These are phyloP conservation scores for Pythium insidiosum DNA, from an alignment of 352 stramenopile genomes.

Conservation along the genomic window DNA sequence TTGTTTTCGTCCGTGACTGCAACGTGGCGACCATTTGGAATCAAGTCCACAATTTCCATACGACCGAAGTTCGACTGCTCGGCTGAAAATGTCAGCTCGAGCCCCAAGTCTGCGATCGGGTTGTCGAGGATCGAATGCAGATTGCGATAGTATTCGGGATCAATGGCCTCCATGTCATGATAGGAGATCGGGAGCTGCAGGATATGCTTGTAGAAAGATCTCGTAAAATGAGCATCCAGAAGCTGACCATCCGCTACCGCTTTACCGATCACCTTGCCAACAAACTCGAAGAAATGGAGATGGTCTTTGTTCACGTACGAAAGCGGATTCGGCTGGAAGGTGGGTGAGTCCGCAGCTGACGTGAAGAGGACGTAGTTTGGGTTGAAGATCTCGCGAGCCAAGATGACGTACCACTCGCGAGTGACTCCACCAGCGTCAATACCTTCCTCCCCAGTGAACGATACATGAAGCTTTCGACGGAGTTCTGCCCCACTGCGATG, in stretches of 20 bases:
- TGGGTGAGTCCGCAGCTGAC: conserved; percentile 96
- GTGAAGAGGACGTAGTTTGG: conserved; percentile 99
- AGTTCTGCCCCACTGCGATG: conserved; percentile 96
- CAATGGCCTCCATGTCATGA: conserved; percentile 99
- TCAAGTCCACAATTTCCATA: conserved; percentile 84
- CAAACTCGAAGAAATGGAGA: conserved; percentile 98
- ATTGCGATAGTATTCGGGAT: conserved; percentile 95
- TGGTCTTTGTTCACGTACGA: conserved; percentile 99
- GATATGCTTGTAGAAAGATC: conserved; percentile 99
- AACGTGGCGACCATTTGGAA: conserved; percentile 82
- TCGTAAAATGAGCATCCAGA: conserved; percentile 98
- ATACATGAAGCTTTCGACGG: conserved; percentile 95
- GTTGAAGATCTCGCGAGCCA: conserved; percentile 99
- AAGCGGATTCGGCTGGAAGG: conserved; percentile 98
- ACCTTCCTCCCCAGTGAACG: conserved; percentile 96
- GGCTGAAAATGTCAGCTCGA: conserved; percentile 92
- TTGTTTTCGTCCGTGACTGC: conserved; percentile 91
- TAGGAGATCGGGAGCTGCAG: conserved; percentile 95
- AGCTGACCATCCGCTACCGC: conserved; percentile 97
- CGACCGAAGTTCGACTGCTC: conserved; percentile 89
- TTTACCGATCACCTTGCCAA: conserved; percentile 98
- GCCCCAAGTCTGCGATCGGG: conserved; percentile 67
- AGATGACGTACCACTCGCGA: conserved; percentile 98
- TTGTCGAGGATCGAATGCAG: conserved; percentile 89
- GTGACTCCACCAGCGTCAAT: conserved; percentile 98